Conservation (phyloP, 108 stramenopile genomes). For the Schizochytrium sp. region DNA sequence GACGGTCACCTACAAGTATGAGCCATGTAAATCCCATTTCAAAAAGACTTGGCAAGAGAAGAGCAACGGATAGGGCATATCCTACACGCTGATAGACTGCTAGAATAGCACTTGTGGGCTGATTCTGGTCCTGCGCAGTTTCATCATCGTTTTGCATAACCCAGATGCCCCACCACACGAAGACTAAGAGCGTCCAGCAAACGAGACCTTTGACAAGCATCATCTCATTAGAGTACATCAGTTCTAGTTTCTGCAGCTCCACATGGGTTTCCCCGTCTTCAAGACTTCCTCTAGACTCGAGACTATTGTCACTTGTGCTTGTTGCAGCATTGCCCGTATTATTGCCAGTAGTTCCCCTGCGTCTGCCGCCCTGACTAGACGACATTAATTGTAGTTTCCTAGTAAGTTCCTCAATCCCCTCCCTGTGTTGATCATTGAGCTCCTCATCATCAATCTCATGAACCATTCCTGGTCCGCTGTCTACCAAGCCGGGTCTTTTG, state of each 20-base stretch:
- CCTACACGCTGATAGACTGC: background rate
- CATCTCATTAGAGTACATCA: conserved; percentile 11
- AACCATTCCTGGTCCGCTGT: too few species aligned
- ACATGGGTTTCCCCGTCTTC: background rate
- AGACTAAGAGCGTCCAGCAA: conserved; percentile 56
- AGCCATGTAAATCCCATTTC: conserved; percentile 33
- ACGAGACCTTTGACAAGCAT: conserved; percentile 46
- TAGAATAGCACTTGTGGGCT: background rate
- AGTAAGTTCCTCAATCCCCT: background rate
- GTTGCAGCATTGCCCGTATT: background rate
- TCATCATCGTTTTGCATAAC: background rate
- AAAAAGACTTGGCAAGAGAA: conserved; percentile 30
- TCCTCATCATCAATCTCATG: background rate
- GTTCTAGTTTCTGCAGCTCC: background rate
- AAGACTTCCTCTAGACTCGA: background rate
- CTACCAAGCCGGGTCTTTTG: too few species aligned
- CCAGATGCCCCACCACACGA: conserved; percentile 9
- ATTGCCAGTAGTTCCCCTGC: too few species aligned
- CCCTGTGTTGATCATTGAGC: background rate
- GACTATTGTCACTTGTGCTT: background rate
- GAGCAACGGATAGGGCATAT: background rate
- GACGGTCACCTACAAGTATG: background rate
- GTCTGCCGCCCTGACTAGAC: background rate
- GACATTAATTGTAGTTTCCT: background rate
- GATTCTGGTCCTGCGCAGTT: background rate